Evolutionary conservation across 441 rosid species (phyloP).

Genomic region (Metrosideros polymorpha): DNA sequence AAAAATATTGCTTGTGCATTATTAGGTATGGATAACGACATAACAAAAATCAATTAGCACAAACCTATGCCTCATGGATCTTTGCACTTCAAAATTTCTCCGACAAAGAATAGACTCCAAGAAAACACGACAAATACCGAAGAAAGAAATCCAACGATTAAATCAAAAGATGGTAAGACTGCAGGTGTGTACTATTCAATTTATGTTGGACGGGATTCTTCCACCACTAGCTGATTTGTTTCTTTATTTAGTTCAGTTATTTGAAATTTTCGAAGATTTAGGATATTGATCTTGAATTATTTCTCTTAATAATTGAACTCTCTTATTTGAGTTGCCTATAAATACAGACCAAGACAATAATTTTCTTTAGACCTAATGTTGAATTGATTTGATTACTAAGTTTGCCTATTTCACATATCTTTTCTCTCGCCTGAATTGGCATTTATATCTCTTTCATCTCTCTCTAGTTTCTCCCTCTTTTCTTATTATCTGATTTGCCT

Average conservation of each 20-base stretch:
- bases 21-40: neutral
- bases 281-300: neutral
- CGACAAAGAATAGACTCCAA: neutral
- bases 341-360: too few species aligned
- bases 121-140: neutral
- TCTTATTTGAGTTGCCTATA: neutral
- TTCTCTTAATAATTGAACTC: neutral
- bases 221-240: too few species aligned
- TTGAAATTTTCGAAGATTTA: neutral
- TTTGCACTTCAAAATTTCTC: neutral
- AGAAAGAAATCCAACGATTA: neutral
- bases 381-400: neutral
- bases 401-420: neutral
- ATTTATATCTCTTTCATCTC: neutral
- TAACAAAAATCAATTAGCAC: neutral
- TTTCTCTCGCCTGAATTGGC: neutral
- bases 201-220: too few species aligned
- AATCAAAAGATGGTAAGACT: neutral
- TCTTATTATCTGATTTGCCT: neutral
- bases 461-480: neutral
- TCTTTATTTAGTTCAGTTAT: neutral
- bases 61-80: neutral
- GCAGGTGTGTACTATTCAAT: neutral
- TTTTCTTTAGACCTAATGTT: too few species aligned
- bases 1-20: neutral